Evolutionary conservation across 768 basidiomycete genomes (phyloP), one percentile per base, ranked within the genome.

Genomic region (Termitomyces sp.): DNA sequence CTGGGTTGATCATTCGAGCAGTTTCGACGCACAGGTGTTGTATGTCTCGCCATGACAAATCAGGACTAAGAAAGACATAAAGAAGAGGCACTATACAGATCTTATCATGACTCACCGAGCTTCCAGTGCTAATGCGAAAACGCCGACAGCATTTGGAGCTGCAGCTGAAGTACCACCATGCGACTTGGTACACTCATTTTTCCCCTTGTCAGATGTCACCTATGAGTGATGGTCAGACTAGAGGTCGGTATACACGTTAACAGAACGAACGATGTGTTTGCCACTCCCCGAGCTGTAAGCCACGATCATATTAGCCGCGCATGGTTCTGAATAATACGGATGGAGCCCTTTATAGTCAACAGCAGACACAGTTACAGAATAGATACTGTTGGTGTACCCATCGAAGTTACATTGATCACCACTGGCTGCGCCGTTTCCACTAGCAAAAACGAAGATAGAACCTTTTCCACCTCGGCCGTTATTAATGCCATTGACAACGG

Each of bases 351-450:
- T 91, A 69, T 87, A 84, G 65, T 98, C 97, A 57, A 98, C 79
- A 0, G 97, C 92, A n/a, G 94, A 87, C 30, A 99, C 93, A 0
- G 97, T 99, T 43, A 99, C 85, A 7, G 91, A 92, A 72, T 92
- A 98, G 57, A 98, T 95, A 65, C 89, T 92, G 68, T 99, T 99
- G 12, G 97, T 99, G 70, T 99, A 99, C 7, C 97, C 97, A 63
- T 98, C 96, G 66, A 99, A 98, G 69, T 99, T 99, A 77, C 97
- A 99, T 70, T 98, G 96, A 67, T 99, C 97, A 17, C 89, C 92
- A 54, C 81, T 79, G 8, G 80, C 81, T 31, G 93, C 97, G 8
- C 97, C 97, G 67, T 99, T 99, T 0, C 97, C 97, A 53, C 92
- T 94, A 4, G 97, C 97, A 66, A 98, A 99, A 28, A 99, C 97